Base-by-base conservation (phyloP, 305 asterid species). In the Withania somnifera region DNA sequence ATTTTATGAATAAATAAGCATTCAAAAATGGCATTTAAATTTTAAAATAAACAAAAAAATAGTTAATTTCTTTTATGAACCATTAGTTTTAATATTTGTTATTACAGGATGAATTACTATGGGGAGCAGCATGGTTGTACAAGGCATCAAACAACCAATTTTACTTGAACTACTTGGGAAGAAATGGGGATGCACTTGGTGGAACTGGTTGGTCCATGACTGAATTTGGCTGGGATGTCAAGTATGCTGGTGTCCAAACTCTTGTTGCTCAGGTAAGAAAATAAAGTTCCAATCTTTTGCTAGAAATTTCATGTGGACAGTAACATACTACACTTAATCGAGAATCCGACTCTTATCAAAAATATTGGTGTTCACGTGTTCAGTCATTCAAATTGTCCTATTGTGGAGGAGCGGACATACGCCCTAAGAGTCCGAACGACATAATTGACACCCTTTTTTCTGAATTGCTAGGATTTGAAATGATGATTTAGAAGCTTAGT, bases 71-170 rank as follows among this genome's bases (percentile, higher is more conserved):
- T 26, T 67, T 24, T 3, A 40, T 9, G 24, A 7, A 11, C 56
- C 50, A 26, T 26, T 9, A 42, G 4, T 2, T 81, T 81, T 5
- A 40, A 40, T 7, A 11, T 69, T 0, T 7, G 8, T 34, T 11
- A 26, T 20, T 78, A 28, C 81, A 96, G 99, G 99, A 97, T 89
- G 99, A 97, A 83, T 89, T 97, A 90, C 82, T 97, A 80, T 97
- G 99, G 99, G 98, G 89, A 80, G 98, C 99, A 42, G 98, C 99
- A 67, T 97, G 99, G 99, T 50, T 97, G 86, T 93, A 92, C 91
- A 94, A 94, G 90, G 99, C 99, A 73, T 83, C 98, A 28, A 90
- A 91, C 83, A 91, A 90, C n/a, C 86, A 77, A 32, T 89, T 86
- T 88, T 97, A 93, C 89, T 86, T 97, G 91, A 82, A 91, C 84